Evolutionary conservation across 441 rosid species (phyloP), one percentile per base, ranked within the genome.

Genomic region (Theobroma grandiflorum): DNA sequence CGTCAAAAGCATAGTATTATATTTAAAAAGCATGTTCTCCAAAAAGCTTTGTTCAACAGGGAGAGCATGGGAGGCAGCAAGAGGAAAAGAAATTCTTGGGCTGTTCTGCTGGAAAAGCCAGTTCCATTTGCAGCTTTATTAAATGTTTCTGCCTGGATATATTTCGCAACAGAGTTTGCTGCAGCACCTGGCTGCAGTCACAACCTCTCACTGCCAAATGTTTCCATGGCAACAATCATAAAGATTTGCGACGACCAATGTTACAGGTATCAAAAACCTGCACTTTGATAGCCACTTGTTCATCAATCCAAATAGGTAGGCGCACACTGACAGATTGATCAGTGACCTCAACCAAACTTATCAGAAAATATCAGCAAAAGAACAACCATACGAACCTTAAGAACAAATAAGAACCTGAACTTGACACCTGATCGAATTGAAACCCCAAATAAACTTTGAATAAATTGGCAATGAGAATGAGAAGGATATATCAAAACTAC

Each of bases 401-500:
- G 72, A 64, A 64, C 20, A 18, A 40, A 42, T 57, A 57, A 37
- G 22, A 62, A n/a, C 49, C 71, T 22, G 37, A 68, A 68, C 35
- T 6, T 35, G 40, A 63, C 14, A 59, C 20, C 68, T 15, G 42
- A 26, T 47, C 22, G 55, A 45, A 38, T 37, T 55, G 65, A 38
- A n/a, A 72, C 12, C 3, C 49, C 26, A 72, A 72, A 33, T 18
- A 72, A 72, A 47, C 8, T 3, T n/a, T 40, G 61, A 71, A 71
- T 11, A 37, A 26, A 50, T 26, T 1, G 33, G 10, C 8, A 70
- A 38, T 6, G 47, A 38, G 70, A 65, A 38, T 37, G 18, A 8
- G 2, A 38, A 65, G 12, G 8, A 53, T 35, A 18, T 35, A 45
- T 68, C 0, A 43, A 26, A 68, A 35, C 8, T 20, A 12, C 11